phyloP scores from a whole-genome alignment of 345 rosid species.

The Acer negundo region DNA sequence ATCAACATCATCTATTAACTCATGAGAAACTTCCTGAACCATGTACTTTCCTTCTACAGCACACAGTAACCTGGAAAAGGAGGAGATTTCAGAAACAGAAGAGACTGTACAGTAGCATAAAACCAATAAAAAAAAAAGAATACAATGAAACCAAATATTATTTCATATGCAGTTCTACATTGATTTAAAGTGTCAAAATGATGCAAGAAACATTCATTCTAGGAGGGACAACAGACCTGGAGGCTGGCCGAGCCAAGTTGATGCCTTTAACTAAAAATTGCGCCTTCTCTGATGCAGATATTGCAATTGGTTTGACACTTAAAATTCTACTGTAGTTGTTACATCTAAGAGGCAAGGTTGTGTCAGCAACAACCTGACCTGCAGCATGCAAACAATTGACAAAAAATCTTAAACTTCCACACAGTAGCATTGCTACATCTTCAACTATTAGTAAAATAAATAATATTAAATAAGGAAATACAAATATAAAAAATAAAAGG shows the following conservation, averaged over 20 bases:
- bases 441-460: conserved; percentile 1
- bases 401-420: conserved; percentile 23
- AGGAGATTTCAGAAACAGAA: conserved; percentile 5
- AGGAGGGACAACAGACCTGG: conserved; percentile 53
- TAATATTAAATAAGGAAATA: conserved; percentile 1
- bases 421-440: neutral
- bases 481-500: conserved; percentile 17
- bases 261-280: conserved; percentile 78
- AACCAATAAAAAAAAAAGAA: neutral
- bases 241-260: conserved; percentile 65
- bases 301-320: conserved; percentile 80
- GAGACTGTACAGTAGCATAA: neutral
- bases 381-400: conserved; percentile 31
- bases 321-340: conserved; percentile 54
- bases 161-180: conserved; percentile 7
- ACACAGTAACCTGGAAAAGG: conserved; percentile 72
- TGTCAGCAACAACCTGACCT: conserved; percentile 86
- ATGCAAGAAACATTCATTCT: conserved; percentile 15
- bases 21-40: conserved; percentile 58
- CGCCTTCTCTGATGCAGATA: conserved; percentile 57
- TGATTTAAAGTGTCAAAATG: neutral
- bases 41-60: conserved; percentile 89
- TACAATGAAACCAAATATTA: neutral
- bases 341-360: conserved; percentile 63
- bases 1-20: conserved; percentile 45